Conservation (phyloP, 2,329 filamentous ascomycete genomes). For the Alternaria ventricosa region DNA sequence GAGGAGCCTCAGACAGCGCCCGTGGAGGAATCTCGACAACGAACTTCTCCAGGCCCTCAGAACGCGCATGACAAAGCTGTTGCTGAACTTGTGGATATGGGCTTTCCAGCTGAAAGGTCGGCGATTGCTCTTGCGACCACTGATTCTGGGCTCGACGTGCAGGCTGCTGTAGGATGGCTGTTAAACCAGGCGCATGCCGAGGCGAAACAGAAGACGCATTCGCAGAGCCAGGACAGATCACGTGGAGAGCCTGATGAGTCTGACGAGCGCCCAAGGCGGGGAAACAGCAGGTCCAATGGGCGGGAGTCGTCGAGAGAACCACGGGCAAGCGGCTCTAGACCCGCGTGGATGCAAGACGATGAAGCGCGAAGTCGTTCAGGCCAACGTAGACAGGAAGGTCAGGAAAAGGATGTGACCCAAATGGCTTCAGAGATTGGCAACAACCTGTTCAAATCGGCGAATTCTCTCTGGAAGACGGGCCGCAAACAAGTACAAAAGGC, state of each 20-base stretch:
- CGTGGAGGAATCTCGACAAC: slow-evolving; percentile 15
- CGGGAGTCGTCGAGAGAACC: slow-evolving; percentile 43
- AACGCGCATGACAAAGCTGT: slow-evolving; percentile 77
- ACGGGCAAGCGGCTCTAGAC: slow-evolving; percentile 49
- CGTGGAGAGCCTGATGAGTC: slow-evolving; percentile 34
- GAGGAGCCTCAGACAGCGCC: slow-evolving; percentile 22
- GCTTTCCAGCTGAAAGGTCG: slow-evolving; percentile 87
- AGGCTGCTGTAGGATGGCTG: slow-evolving; percentile 86
- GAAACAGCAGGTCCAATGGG: slow-evolving; percentile 33
- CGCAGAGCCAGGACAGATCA: slow-evolving; percentile 35
- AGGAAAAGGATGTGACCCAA: slow-evolving; percentile 78
- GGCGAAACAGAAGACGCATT: slow-evolving; percentile 71
- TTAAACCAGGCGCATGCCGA: slow-evolving; percentile 89
- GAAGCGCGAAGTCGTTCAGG: slow-evolving; percentile 58
- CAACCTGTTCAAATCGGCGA: slow-evolving; percentile 90
- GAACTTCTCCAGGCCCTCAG: slow-evolving; percentile 31
- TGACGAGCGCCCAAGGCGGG: slow-evolving; percentile 34
- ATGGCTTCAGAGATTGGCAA: slow-evolving; percentile 82
- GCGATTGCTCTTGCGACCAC: slow-evolving; percentile 79
- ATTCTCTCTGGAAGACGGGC: slow-evolving; percentile 91
- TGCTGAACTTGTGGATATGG: slow-evolving; percentile 91
- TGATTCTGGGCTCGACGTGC: slow-evolving; percentile 78
- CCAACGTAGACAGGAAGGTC: slow-evolving; percentile 59
- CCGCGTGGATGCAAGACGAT: slow-evolving; percentile 70
- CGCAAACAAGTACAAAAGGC: slow-evolving; percentile 93